Evolutionary conservation across 305 asterid genomes (phyloP), one percentile per base, ranked within the genome.

Genomic region (Solanum hybrid): DNA sequence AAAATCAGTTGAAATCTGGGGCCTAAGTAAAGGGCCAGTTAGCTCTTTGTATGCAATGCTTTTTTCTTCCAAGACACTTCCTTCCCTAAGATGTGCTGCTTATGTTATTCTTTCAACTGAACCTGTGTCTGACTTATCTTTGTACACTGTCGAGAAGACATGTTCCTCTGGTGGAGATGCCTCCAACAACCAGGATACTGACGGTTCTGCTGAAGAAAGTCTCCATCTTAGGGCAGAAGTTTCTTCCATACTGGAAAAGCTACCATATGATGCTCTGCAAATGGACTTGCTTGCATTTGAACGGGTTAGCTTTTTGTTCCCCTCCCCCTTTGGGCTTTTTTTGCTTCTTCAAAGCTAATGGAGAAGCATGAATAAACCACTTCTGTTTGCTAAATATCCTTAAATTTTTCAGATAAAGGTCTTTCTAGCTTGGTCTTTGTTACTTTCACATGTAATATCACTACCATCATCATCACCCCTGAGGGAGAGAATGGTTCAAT

Each of bases 1-100:
- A 89, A 98, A 95, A 92, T 94, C 99, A 72, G 88, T 97, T 88
- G 99, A 97, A 90, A 93, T 96, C 91, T 98, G 99, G 99, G 99
- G 99, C 87, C 92, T 98, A 79, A 95, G 95, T 92, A 95, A 95
- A 94, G 99, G 99, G 91, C 94, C 98, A 75, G 92, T 96, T 90
- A 93, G 94, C 92, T 95, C 99, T 69, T 93, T 97, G 89, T 98
- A 95, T 93, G 96, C 98, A 71, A 90, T 98, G 86, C 91, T 98
- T 78, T 98, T 97, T 92, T 97, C 99, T 78, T 87, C 94, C 92
- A 89, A 92, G 89, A 98, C 99, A 9, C 93, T 95, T 88, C 96
- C 98, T 66, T 89, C 93, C 89, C 91, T 98, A 94, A 98, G 96
- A 92, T 95, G 89, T 94, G 98, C 99, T 66, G 96, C 99, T 78